These are phyloP conservation scores for Ascodesmis nigricans DNA, from an alignment of 495 filamentous ascomycete genomes.

Conservation along the genomic window DNA sequence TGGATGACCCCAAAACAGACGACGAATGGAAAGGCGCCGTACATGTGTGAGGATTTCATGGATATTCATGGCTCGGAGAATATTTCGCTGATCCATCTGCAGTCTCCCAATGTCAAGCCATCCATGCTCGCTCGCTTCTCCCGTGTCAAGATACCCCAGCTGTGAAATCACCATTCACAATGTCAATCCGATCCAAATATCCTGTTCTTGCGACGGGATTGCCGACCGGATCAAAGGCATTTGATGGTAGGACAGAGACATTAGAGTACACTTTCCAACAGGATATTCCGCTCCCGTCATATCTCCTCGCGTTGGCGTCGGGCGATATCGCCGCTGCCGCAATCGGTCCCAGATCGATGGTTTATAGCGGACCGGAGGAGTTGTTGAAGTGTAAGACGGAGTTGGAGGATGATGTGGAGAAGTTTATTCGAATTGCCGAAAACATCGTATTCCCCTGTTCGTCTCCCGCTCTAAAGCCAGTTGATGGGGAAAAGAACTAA, in stretches of 20 bases:
- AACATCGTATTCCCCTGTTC: slow-evolving; percentile 18
- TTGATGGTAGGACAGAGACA: slow-evolving; percentile 29
- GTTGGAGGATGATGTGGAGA: slow-evolving; percentile 70
- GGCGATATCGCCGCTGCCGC: slow-evolving; percentile 67
- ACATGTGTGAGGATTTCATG: slow-evolving; percentile 46
- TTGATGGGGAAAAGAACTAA: too few relatives aligned
- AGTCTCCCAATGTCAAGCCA: slow-evolving; percentile 92
- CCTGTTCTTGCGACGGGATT: slow-evolving; percentile 78
- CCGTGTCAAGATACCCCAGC: slow-evolving; percentile 95
- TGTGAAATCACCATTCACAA: slow-evolving; percentile 74
- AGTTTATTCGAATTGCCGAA: slow-evolving; percentile 73
- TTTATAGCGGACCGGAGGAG: slow-evolving; percentile 73
- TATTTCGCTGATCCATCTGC: neutral
- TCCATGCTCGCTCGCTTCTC: slow-evolving; percentile 78
- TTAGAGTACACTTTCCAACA: slow-evolving; percentile 67
- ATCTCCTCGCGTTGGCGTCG: slow-evolving; percentile 78
- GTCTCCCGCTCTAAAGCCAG: too few relatives aligned
- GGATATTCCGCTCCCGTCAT: slow-evolving; percentile 76
- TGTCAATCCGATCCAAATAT: slow-evolving; percentile 66
- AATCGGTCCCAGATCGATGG: slow-evolving; percentile 63
- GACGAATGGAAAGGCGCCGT: slow-evolving; percentile 76
- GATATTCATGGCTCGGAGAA: neutral
- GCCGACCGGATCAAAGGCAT: slow-evolving; percentile 32
- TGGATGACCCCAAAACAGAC: slow-evolving; percentile 86
- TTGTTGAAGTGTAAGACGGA: slow-evolving; percentile 70